Conservation (phyloP, 1,139 yeast genomes). For the Kurtzmaniella quercitrusa region DNA sequence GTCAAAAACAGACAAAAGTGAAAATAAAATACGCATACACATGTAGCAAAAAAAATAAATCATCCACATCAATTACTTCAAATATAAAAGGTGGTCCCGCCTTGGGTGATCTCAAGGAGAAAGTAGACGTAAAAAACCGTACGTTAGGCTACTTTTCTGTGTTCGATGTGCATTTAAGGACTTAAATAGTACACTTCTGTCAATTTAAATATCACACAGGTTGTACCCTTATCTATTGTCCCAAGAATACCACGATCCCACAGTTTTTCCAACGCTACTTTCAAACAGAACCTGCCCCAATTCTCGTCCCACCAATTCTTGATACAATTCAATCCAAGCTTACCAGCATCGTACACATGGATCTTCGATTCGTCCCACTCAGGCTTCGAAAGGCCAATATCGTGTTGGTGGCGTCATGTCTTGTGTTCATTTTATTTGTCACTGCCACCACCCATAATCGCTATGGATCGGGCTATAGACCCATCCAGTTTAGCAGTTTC, state of each 20-base stretch:
- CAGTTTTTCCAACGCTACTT: too few relatives aligned
- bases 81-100: not conserved
- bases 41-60: not conserved
- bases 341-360: too few relatives aligned
- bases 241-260: too few relatives aligned
- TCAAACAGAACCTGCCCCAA: too few relatives aligned
- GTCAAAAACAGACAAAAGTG: not conserved
- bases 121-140: too few relatives aligned
- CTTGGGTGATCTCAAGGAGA: not conserved
- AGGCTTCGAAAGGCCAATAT: constrained; percentile 1
- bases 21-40: not conserved
- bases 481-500: not conserved
- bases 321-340: too few relatives aligned
- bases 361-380: not conserved
- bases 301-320: too few relatives aligned
- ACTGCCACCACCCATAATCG: not conserved
- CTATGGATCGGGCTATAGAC: not conserved
- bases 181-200: too few relatives aligned
- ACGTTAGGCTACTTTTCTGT: too few relatives aligned
- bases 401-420: not conserved
- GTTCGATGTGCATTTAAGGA: too few relatives aligned
- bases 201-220: too few relatives aligned
- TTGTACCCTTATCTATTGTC: too few relatives aligned
- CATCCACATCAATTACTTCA: not conserved
- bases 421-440: not conserved